These are phyloP conservation scores for Geotrichum candidum DNA, from an alignment of 1,139 yeast species.

Conservation along the genomic window DNA sequence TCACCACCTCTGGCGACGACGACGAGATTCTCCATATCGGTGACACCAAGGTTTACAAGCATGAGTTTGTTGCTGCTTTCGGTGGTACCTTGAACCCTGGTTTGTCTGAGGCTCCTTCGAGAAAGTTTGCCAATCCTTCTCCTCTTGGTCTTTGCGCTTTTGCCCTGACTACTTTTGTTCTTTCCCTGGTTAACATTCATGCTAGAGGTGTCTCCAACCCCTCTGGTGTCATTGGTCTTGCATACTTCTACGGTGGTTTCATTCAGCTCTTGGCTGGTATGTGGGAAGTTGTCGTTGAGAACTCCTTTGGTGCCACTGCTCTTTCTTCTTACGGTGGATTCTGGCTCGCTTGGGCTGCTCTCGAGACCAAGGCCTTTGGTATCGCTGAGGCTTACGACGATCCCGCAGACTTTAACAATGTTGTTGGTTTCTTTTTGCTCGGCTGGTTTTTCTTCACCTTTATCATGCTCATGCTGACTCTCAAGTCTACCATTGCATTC, in stretches of 20 bases:
- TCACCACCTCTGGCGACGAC: constrained; percentile 38
- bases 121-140: constrained; percentile 80
- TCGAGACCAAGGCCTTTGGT: constrained; percentile 68
- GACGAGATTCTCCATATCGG: constrained; percentile 68
- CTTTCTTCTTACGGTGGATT: constrained; percentile 78
- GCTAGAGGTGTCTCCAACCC: constrained; percentile 55
- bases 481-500: constrained; percentile 76
- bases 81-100: constrained; percentile 71
- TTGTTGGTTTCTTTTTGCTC: constrained; percentile 65
- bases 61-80: constrained; percentile 60
- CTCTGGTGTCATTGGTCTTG: constrained; percentile 62
- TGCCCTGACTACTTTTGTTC: constrained; percentile 77
- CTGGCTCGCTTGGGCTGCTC: constrained; percentile 77
- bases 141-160: constrained; percentile 82
- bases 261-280: constrained; percentile 70
- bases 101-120: constrained; percentile 54
- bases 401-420: constrained; percentile 44
- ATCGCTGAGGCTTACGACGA: constrained; percentile 50
- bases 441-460: constrained; percentile 81
- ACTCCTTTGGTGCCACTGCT: constrained; percentile 89
- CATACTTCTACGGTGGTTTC: constrained; percentile 81
- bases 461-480: constrained; percentile 57
- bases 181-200: constrained; percentile 57
- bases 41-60: constrained; percentile 56
- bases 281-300: constrained; percentile 65